These are phyloP conservation scores for Cutaneotrichosporon curvatum DNA, from an alignment of 1,284 basidiomycete genomes.

Conservation along the genomic window DNA sequence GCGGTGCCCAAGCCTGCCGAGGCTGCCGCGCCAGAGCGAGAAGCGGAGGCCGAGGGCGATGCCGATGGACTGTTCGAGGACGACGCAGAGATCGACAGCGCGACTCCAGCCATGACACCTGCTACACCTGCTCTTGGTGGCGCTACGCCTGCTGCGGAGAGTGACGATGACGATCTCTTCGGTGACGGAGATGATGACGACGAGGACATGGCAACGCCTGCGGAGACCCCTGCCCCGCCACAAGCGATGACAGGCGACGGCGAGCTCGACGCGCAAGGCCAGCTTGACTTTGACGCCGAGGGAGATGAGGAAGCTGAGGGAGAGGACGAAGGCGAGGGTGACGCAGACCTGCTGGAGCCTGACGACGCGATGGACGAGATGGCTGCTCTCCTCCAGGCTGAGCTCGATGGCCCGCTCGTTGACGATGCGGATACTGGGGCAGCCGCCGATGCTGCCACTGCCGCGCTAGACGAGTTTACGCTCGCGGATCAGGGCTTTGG, in stretches of 20 bases:
- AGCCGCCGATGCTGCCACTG: constrained; percentile 15
- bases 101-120: constrained; percentile 18
- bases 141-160: constrained; percentile 9
- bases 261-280: constrained; percentile 20
- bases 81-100: constrained; percentile 25
- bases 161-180: constrained; percentile 30
- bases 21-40: neutral
- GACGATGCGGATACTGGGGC: constrained; percentile 5
- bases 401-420: constrained; percentile 43
- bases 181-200: constrained; percentile 29
- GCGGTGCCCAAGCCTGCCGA: neutral
- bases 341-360: constrained; percentile 13
- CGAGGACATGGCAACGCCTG: constrained; percentile 10
- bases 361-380: constrained; percentile 37
- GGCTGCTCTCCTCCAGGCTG: constrained; percentile 30
- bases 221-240: neutral
- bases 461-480: constrained; percentile 18
- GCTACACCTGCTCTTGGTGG: constrained; percentile 17
- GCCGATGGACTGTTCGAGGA: constrained; percentile 17
- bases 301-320: constrained; percentile 13
- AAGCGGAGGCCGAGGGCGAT: constrained; percentile 22
- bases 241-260: constrained; percentile 2
- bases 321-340: constrained; percentile 15
- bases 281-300: constrained; percentile 17
- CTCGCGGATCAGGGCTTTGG: constrained; percentile 3